Evolutionary conservation across 495 filamentous ascomycete species (phyloP), one percentile per base, ranked within the genome.

Genomic region (Penicillium bovifimosum): DNA sequence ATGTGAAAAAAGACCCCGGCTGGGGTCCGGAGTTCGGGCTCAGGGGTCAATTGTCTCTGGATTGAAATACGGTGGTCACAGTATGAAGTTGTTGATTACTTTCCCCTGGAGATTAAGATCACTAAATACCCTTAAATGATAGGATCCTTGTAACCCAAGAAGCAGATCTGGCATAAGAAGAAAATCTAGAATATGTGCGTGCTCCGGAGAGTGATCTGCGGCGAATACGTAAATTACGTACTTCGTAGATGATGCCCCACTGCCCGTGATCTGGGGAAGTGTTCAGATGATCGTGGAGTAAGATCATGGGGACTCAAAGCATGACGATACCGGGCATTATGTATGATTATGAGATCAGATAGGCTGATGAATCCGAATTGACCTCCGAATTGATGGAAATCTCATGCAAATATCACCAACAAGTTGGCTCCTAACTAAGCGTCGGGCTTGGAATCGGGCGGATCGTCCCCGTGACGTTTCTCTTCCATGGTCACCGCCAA

Each of bases 391-490:
- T n/a, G n/a, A n/a, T n/a, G n/a, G n/a, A 24, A 24, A 36, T 36
- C 34, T 35, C 5, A 5, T n/a, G 4, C 4, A 4, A 24, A 2
- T 24, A 24, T 24, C 20, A 24, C 20, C 20, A 24, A 24, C n/a
- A 34, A 34, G 32, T 31, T 31, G 29, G 29, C 20, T 24, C 20
- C 4, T 24, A 24, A 4, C 4, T 24, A 24, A 4, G 20, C 20
- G 20, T 24, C 20, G 2, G 20, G 20, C 4, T 9, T 13, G 1
- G 32, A 34, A 34, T 34, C 32, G 32, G 32, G 32, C 32, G 32
- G 9, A 34, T 34, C 13, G n/a, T 13, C 58, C 61, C 52, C 61
- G 61, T 63, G 61, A 63, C 61, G 51, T 60, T 33, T 61, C 13
- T 38, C n/a, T 26, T 9, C 11, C 16, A 32, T 13, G 17, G 29